Percentiles rank a stretch among this genome's conserved stretches.
Evolutionary conservation across 495 filamentous ascomycete species (phyloP).

Genomic region (Staphylotrichum tortipilum): DNA sequence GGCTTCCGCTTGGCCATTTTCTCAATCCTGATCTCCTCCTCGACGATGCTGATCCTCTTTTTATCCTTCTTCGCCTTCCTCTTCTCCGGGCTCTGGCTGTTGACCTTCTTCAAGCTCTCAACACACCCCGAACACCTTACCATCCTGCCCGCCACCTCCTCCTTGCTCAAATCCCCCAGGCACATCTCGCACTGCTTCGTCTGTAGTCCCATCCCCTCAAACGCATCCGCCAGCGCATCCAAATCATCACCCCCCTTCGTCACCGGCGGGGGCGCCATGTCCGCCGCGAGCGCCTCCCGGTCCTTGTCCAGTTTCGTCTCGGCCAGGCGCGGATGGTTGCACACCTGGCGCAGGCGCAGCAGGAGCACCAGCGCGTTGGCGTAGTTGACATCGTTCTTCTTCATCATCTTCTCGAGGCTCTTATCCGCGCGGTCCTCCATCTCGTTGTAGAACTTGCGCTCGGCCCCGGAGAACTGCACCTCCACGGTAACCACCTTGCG

Average conservation of each 20-base stretch:
- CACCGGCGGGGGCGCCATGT: slow-evolving; percentile 41
- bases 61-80: slow-evolving; percentile 37
- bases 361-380: slow-evolving; percentile 73
- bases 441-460: slow-evolving; percentile 75
- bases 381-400: slow-evolving; percentile 40
- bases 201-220: slow-evolving; percentile 73
- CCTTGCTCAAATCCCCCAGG: slow-evolving; percentile 54
- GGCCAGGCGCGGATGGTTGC: slow-evolving; percentile 85
- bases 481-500: slow-evolving; percentile 76
- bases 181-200: slow-evolving; percentile 86
- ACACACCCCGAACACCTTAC: slow-evolving; percentile 33
- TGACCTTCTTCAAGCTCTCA: slow-evolving; percentile 25
- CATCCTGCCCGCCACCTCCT: slow-evolving; percentile 48
- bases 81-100: slow-evolving; percentile 27
- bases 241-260: slow-evolving; percentile 47
- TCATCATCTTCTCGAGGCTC: slow-evolving; percentile 82
- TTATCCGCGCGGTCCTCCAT: slow-evolving; percentile 77
- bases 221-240: slow-evolving; percentile 75
- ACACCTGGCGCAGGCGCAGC: slow-evolving; percentile 80
- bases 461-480: slow-evolving; percentile 68
- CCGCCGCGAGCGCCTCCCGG: slow-evolving; percentile 69
- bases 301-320: slow-evolving; percentile 78
- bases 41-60: slow-evolving; percentile 36
- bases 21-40: slow-evolving; percentile 39
- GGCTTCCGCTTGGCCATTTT: slow-evolving; percentile 35